Percentiles rank a stretch among this genome's conserved stretches.
These are phyloP conservation scores for Glutinoglossum americanum DNA, from an alignment of 495 filamentous ascomycete genomes.

Conservation along the genomic window DNA sequence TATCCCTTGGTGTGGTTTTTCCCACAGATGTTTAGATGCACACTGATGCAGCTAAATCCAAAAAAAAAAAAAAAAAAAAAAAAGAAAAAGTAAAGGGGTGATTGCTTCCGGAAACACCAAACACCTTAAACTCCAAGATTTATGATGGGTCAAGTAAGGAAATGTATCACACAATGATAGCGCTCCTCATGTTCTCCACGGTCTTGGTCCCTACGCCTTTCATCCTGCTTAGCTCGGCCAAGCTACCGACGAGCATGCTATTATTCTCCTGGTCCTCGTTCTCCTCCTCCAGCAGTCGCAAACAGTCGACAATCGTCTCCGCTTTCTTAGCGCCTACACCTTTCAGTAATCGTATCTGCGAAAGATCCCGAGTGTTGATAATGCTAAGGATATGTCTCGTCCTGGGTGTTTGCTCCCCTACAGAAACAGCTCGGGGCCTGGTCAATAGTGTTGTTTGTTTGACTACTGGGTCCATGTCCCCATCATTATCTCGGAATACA, in stretches of 20 bases:
- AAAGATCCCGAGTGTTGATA: conserved; percentile 66
- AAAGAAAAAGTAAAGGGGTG: no score
- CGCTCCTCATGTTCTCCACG: conserved; percentile 32
- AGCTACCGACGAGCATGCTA: conserved; percentile 16
- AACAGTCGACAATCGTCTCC: conserved; percentile 29
- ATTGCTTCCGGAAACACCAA: no score
- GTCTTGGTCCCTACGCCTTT: conserved; percentile 30
- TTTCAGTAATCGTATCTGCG: conserved; percentile 28
- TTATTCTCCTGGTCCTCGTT: conserved; percentile 11
- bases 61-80: no score
- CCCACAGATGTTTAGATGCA: no score
- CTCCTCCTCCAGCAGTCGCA: conserved; percentile 16
- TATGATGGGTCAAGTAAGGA: background rate
- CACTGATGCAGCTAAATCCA: no score
- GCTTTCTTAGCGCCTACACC: conserved; percentile 33
- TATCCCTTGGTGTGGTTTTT: no score
- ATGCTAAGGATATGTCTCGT: conserved; percentile 54
- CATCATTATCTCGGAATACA: background rate
- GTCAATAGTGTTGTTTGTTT: background rate
- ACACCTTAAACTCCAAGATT: no score
- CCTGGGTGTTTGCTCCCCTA: conserved; percentile 33
- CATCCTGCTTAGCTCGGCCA: conserved; percentile 25
- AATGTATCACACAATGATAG: conserved; percentile 5
- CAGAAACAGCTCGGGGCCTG: conserved; percentile 4
- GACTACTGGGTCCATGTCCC: background rate